Evolutionary conservation across 805 yeast species (phyloP).

Genomic region (Isabelozyma heimii): DNA sequence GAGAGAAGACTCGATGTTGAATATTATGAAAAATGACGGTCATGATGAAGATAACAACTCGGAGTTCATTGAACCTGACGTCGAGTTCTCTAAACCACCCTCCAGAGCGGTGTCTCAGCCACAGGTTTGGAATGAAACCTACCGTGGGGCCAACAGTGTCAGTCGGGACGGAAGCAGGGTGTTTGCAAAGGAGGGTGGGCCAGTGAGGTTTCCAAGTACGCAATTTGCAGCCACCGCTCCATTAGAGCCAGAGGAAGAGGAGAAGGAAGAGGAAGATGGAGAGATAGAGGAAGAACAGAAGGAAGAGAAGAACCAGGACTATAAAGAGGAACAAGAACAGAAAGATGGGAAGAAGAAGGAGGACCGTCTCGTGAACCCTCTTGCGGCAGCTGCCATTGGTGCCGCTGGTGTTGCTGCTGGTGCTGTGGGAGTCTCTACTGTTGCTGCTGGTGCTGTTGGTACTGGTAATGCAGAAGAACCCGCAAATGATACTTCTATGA

Average conservation of each 20-base stretch:
- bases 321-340: neutral
- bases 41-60: neutral
- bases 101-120: neutral
- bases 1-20: neutral
- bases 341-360: neutral
- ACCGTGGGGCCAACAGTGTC: neutral
- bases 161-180: neutral
- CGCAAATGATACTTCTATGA: no score
- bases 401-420: neutral
- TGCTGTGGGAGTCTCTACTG: neutral
- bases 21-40: neutral
- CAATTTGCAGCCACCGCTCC: neutral
- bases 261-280: neutral
- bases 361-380: neutral
- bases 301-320: neutral
- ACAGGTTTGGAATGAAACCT: neutral
- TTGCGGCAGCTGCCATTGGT: conserved; percentile 1
- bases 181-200: neutral
- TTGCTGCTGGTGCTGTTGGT: neutral
- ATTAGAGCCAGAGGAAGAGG: neutral
- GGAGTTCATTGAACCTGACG: conserved; percentile 1
- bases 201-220: neutral
- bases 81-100: neutral
- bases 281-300: neutral
- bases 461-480: neutral